Evolutionary conservation across 345 rosid species (phyloP).

Genomic region (Brassica nigra): DNA sequence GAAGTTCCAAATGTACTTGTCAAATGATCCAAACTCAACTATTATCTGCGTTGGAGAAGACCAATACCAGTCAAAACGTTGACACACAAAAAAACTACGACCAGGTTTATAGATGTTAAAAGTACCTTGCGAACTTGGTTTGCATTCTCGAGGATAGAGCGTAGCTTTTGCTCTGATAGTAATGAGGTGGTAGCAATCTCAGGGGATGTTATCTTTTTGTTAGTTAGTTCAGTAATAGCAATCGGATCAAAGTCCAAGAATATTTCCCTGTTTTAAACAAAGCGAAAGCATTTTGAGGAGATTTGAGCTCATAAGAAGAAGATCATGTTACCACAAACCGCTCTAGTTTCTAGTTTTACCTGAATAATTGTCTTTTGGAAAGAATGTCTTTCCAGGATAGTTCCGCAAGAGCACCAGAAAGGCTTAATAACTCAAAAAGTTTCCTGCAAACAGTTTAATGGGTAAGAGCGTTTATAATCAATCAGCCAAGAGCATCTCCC

Average conservation of each 20-base stretch:
- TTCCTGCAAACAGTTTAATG: constrained; percentile 51
- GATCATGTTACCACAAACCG: not conserved
- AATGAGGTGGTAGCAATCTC: constrained; percentile 57
- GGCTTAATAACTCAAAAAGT: constrained; percentile 71
- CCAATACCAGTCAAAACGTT: not conserved
- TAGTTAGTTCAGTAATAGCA: constrained; percentile 58
- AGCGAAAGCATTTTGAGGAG: constrained; percentile 15
- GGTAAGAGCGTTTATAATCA: not conserved
- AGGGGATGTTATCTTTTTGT: constrained; percentile 58
- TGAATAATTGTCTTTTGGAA: constrained; percentile 64
- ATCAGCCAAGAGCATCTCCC: constrained; percentile 11
- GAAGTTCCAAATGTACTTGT: constrained; percentile 84
- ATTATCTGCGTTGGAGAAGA: constrained; percentile 47
- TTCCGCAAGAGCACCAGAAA: constrained; percentile 83
- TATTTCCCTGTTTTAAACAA: constrained; percentile 55
- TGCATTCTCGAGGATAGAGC: constrained; percentile 77
- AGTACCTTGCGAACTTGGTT: constrained; percentile 70
- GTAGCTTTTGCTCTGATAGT: constrained; percentile 69
- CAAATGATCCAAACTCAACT: constrained; percentile 72
- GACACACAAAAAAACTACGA: not conserved
- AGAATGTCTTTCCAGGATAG: constrained; percentile 80
- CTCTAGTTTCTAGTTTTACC: constrained; percentile 50
- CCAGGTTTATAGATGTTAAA: not conserved
- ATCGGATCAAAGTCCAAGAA: constrained; percentile 75
- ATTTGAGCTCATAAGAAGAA: not conserved